phyloP scores from a whole-genome alignment of 176 grass and related monocot genomes.

The Oryza glaberrima region DNA sequence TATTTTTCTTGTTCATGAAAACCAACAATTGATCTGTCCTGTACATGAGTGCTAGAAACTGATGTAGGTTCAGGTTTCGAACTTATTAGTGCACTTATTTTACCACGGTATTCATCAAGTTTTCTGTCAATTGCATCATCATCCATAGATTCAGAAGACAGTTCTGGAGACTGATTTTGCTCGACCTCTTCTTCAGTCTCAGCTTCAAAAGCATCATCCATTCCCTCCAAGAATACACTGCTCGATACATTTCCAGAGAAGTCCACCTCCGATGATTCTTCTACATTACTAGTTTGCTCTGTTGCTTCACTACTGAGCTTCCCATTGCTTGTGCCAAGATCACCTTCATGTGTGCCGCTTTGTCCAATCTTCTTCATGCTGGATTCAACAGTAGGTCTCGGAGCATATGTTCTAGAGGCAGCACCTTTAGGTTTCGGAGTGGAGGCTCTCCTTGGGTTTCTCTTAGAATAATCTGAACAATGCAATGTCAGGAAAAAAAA shows the following conservation, averaged over 20 bases:
- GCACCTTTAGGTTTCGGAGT: conserved; percentile 56
- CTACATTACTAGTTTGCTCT: conserved; percentile 2
- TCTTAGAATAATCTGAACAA: conserved; percentile 64
- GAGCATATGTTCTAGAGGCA: conserved; percentile 49
- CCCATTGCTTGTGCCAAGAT: conserved; percentile 26
- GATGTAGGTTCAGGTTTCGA: conserved; percentile 29
- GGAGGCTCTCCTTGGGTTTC: conserved; percentile 50
- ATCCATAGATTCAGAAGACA: conserved; percentile 29
- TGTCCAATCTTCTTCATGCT: conserved; percentile 51
- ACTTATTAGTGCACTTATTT: conserved; percentile 44
- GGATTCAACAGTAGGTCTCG: conserved; percentile 44
- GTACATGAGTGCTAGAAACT: neutral
- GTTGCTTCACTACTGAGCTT: neutral
- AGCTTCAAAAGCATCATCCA: conserved; percentile 17
- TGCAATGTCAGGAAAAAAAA: conserved; percentile 38
- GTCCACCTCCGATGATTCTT: conserved; percentile 24
- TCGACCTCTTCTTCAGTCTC: conserved; percentile 25
- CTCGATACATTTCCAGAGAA: conserved; percentile 13
- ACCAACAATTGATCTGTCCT: neutral
- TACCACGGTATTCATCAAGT: conserved; percentile 47
- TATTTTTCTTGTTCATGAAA: conserved; percentile 20
- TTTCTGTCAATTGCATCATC: conserved; percentile 45
- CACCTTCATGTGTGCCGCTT: conserved; percentile 26
- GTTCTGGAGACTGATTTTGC: conserved; percentile 15
- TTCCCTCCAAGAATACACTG: neutral